Evolutionary conservation across 1,284 basidiomycete genomes (phyloP).

Genomic region (Ustilago curta): DNA sequence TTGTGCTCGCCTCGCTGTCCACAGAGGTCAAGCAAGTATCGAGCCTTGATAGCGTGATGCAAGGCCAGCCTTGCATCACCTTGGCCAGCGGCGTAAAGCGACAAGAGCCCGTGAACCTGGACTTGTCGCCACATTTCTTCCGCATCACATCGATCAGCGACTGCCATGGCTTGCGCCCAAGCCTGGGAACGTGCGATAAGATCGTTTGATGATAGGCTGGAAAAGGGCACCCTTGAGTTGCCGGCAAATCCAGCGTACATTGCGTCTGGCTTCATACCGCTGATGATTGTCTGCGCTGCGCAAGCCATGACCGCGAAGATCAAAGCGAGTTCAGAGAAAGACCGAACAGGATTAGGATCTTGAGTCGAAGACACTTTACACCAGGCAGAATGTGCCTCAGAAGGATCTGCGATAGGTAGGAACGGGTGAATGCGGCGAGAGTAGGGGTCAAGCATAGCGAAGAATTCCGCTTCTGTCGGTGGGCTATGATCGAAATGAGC

Average conservation of each 20-base stretch:
- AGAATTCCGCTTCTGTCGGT: conserved; percentile 4
- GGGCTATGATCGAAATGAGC: neutral
- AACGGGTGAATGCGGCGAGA: conserved; percentile 3
- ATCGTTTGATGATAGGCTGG: neutral
- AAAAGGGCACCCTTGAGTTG: neutral
- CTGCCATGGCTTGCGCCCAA: neutral
- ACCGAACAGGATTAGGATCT: neutral
- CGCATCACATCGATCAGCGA: neutral
- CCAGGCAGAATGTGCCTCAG: conserved; percentile 8
- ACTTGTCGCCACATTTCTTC: neutral
- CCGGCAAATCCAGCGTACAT: neutral
- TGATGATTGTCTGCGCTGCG: conserved; percentile 5
- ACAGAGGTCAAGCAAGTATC: too few species aligned
- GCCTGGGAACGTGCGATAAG: neutral
- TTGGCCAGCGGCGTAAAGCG: conserved; percentile 7
- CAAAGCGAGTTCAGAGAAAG: neutral
- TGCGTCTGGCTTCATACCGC: too few species aligned
- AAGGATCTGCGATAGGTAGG: neutral
- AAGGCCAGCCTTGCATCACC: conserved; percentile 8
- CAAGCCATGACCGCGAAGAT: conserved; percentile 22
- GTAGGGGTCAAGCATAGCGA: conserved; percentile 6
- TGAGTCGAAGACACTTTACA: neutral
- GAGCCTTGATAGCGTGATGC: conserved; percentile 2
- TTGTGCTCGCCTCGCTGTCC: neutral
- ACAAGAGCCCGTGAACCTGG: conserved; percentile 4